Base-by-base conservation (phyloP, 257 asterid species). In the Penstemon davidsonii region DNA sequence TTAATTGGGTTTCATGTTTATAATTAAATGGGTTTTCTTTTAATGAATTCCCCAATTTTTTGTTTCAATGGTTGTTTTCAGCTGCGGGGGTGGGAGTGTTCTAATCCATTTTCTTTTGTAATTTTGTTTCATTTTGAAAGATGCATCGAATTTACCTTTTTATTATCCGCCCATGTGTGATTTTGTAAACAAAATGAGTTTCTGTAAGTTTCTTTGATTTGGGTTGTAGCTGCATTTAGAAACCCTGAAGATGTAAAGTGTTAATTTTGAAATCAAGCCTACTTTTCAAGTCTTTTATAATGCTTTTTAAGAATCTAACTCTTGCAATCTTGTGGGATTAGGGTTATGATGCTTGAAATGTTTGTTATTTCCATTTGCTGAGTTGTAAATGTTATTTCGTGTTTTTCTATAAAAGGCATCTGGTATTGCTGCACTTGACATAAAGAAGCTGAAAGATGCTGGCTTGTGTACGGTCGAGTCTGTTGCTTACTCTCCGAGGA, bases 401-500 rank as follows among this genome's bases (percentile, higher is more conserved):
- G 36, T 43, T 77, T 67, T 61, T 49, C 63, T 61, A 46, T 6
- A 68, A 25, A 25, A 92, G 99, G 91, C 89, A 51, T 88, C 95
- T 7, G 99, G 99, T 36, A 88, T 93, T 68, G 84, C 96, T n/a
- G 88, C 99, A 49, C 53, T 87, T 13, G 99, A 93, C 80, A 75
- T 93, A 7, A 93, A 90, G 78, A 93, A 93, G 81, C 96, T 93
- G 47, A 90, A 83, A 80, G 97, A 93, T 74, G 96, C 96, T 5
- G 96, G 99, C 55, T 72, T 90, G 70, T 88, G 92, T 87, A 90
- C 97, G 8, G 96, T 93, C 39, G 99, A 93, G 73, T 78, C 99
- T 39, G 99, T 90, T 55, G 91, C 80, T 58, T 93, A 84, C 78
- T 81, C 99, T 58, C 99, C 99, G 15, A 85, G 99, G 73, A 93